Conservation (phyloP, 805 yeast species). For the Pichia phayaonensis region DNA sequence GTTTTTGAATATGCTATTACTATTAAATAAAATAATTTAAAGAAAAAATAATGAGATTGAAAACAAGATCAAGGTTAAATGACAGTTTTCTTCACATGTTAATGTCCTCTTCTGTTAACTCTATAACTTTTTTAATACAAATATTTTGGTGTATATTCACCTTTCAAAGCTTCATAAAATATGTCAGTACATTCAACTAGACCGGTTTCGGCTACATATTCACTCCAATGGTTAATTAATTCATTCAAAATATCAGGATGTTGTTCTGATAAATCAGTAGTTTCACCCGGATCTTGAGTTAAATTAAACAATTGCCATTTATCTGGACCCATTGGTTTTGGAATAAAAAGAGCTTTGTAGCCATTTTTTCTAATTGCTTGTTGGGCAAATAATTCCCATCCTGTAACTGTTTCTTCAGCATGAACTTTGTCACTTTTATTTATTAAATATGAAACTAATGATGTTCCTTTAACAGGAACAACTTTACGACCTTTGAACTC, state of each 20-base stretch:
- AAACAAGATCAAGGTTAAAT: no score
- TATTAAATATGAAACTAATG: conserved; percentile 35
- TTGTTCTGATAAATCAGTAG: conserved; percentile 33
- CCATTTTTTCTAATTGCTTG: conserved; percentile 46
- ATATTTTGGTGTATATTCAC: conserved; percentile 4
- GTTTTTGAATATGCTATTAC: no score
- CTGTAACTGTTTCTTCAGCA: conserved; percentile 37
- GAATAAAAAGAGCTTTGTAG: conserved; percentile 42
- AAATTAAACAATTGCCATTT: conserved; percentile 43
- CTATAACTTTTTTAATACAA: not conserved
- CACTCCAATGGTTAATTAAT: conserved; percentile 41
- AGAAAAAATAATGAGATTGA: no score
- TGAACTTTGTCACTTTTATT: conserved; percentile 29
- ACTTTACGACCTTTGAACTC: conserved; percentile 36
- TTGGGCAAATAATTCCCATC: conserved; percentile 54
- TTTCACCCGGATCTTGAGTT: conserved; percentile 39
- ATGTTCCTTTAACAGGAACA: conserved; percentile 37
- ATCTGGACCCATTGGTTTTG: conserved; percentile 41
- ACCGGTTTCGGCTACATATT: conserved; percentile 46
- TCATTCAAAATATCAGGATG: conserved; percentile 33
- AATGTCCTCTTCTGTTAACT: no score
- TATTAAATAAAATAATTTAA: no score
- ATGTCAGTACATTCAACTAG: conserved; percentile 27
- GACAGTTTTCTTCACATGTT: no score
- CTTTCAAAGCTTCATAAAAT: conserved; percentile 7